A percentile compares a stretch with the other conserved stretches of the same genome.
Conservation (phyloP, 495 filamentous ascomycete genomes). For the Tirmania nivea region DNA sequence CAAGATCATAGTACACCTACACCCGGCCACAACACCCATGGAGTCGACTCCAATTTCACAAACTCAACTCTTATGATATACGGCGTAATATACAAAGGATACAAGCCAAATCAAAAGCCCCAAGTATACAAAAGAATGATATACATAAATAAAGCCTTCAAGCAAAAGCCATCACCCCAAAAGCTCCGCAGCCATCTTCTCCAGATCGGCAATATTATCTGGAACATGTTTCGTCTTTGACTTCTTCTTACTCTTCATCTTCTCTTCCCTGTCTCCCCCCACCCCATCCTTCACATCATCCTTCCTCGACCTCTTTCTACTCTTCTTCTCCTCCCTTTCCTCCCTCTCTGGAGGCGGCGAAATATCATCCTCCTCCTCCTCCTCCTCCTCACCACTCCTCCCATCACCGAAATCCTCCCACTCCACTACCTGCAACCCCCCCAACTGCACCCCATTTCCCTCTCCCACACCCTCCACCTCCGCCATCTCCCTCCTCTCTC, state of each 20-base stretch:
- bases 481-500: conserved; percentile 17
- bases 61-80: too few relatives aligned
- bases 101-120: too few relatives aligned
- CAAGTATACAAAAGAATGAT: too few relatives aligned
- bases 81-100: too few relatives aligned
- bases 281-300: conserved; percentile 27
- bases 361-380: conserved; percentile 15
- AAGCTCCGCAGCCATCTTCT: conserved; percentile 65
- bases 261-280: conserved; percentile 25
- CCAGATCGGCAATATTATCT: conserved; percentile 33
- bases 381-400: conserved; percentile 21
- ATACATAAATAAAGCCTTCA: too few relatives aligned
- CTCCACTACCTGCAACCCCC: conserved; percentile 7
- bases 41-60: too few relatives aligned
- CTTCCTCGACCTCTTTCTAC: conserved; percentile 10
- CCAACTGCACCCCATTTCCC: conserved; percentile 25
- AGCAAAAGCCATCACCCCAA: conserved; percentile 27
- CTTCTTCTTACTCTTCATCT: conserved; percentile 24
- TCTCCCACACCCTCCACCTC: conserved; percentile 23
- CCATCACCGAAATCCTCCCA: conserved; percentile 22
- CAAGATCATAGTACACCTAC: too few relatives aligned
- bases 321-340: conserved; percentile 8
- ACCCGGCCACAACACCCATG: too few relatives aligned
- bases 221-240: neutral
- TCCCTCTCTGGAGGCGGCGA: neutral